phyloP scores from a whole-genome alignment of 2,329 filamentous ascomycete genomes.

The Cladobotryum mycophilum region DNA sequence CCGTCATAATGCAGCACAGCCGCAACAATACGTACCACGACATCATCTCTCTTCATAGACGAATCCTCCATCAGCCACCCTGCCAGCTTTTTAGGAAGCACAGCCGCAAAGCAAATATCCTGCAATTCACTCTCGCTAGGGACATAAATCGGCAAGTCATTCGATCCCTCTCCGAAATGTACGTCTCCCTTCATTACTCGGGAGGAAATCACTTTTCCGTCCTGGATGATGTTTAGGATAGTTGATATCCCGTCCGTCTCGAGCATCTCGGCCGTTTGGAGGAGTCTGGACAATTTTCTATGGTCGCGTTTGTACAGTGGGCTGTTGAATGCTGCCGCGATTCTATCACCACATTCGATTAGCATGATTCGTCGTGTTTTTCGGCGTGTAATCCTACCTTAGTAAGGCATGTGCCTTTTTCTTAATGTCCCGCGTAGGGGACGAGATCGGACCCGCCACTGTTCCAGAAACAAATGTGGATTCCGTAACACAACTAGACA shows the following conservation, averaged over 20 bases:
- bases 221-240: slow-evolving; percentile 22
- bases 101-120: slow-evolving; percentile 21
- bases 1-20: slow-evolving; percentile 2
- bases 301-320: slow-evolving; percentile 9
- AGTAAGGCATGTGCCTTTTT: slow-evolving; percentile 26
- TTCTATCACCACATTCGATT: slow-evolving; percentile 8
- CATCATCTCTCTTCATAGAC: slow-evolving; percentile 2
- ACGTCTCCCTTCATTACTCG: slow-evolving; percentile 17
- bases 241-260: slow-evolving; percentile 27
- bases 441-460: slow-evolving; percentile 15
- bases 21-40: background rate
- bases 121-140: slow-evolving; percentile 22
- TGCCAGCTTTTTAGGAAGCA: slow-evolving; percentile 22
- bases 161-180: slow-evolving; percentile 23
- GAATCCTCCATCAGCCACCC: slow-evolving; percentile 31
- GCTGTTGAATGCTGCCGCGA: slow-evolving; percentile 18
- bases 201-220: slow-evolving; percentile 15
- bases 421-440: slow-evolving; percentile 21
- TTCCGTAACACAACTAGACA: slow-evolving; percentile 29
- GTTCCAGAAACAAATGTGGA: slow-evolving; percentile 22
- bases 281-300: slow-evolving; percentile 12
- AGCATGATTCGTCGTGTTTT: too few relatives aligned
- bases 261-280: slow-evolving; percentile 16
- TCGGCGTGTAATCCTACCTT: slow-evolving; percentile 18
- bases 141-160: slow-evolving; percentile 24